Evolutionary conservation across 2,329 filamentous ascomycete genomes (phyloP).

Genomic region (Fusarium sp.): DNA sequence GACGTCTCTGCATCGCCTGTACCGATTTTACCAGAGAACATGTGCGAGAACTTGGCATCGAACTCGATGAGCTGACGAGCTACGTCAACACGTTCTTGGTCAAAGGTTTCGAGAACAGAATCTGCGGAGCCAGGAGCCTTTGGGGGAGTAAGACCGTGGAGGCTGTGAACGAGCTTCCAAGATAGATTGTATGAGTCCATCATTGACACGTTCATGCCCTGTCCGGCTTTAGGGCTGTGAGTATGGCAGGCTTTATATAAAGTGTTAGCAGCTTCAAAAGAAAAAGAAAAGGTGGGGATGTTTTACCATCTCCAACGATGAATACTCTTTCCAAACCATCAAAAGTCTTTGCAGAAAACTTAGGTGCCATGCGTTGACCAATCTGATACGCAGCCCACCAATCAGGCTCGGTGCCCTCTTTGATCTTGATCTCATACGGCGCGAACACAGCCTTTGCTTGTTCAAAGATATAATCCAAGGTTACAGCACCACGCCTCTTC

Average conservation of each 20-base stretch:
- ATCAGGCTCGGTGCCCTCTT: slow-evolving; percentile 20
- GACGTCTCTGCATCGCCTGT: slow-evolving; percentile 10
- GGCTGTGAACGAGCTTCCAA: slow-evolving; percentile 20
- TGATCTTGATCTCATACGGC: slow-evolving; percentile 22
- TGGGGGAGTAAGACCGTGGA: slow-evolving; percentile 1
- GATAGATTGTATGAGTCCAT: slow-evolving; percentile 29
- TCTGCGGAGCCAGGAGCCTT: neutral
- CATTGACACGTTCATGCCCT: slow-evolving; percentile 30
- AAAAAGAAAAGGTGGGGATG: accelerated
- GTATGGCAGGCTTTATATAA: slow-evolving; percentile 8
- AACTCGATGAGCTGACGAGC: slow-evolving; percentile 25
- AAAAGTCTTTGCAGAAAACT: slow-evolving; percentile 1
- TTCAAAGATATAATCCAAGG: slow-evolving; percentile 26
- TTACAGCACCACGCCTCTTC: slow-evolving; percentile 23
- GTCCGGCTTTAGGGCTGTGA: slow-evolving; percentile 23
- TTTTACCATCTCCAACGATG: slow-evolving; percentile 25
- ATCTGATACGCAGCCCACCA: slow-evolving; percentile 35
- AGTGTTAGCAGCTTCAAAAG: accelerated
- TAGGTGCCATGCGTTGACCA: slow-evolving; percentile 21
- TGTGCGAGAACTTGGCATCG: slow-evolving; percentile 19
- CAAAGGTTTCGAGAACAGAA: slow-evolving; percentile 6
- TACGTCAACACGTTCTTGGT: slow-evolving; percentile 6
- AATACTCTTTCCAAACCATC: slow-evolving; percentile 20
- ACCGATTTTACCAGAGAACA: slow-evolving; percentile 26
- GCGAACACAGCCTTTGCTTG: slow-evolving; percentile 22